These are phyloP conservation scores for Wickerhamomyces rabaulensis DNA, from an alignment of 805 yeast genomes.

Conservation along the genomic window DNA sequence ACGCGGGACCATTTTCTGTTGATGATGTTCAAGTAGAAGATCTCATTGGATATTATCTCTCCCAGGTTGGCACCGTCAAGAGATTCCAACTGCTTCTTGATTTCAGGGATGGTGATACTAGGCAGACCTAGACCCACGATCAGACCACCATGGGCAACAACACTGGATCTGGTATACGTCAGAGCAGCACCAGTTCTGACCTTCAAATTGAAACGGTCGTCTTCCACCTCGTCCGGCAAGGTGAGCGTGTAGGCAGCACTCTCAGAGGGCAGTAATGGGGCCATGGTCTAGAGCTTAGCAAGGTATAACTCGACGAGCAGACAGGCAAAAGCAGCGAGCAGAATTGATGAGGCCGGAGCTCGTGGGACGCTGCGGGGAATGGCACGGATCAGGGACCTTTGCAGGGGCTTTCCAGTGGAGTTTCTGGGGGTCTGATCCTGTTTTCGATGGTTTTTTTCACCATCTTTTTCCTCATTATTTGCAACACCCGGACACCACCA, in stretches of 20 bases:
- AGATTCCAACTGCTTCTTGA: slow-evolving; percentile 10
- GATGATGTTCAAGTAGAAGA: slow-evolving; percentile 54
- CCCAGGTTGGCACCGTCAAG: slow-evolving; percentile 4
- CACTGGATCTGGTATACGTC: slow-evolving; percentile 49
- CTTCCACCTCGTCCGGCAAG: slow-evolving; percentile 47
- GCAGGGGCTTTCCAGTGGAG: neutral
- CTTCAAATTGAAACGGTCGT: slow-evolving; percentile 49
- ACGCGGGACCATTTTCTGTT: slow-evolving; percentile 53
- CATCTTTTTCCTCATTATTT: neutral
- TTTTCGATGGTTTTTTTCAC: neutral
- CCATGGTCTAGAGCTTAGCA: slow-evolving; percentile 35
- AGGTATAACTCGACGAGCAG: neutral
- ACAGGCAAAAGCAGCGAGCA: neutral
- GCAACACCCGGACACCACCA: neutral
- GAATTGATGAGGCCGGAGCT: neutral
- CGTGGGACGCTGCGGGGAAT: neutral
- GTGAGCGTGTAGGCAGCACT: slow-evolving; percentile 52
- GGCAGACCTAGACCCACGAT: slow-evolving; percentile 41
- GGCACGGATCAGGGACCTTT: neutral
- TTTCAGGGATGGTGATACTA: slow-evolving; percentile 8
- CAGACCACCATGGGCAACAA: slow-evolving; percentile 66
- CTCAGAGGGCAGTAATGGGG: slow-evolving; percentile 59
- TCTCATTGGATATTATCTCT: slow-evolving; percentile 47
- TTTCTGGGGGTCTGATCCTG: neutral
- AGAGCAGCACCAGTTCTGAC: slow-evolving; percentile 68